Percentiles rank a stretch among this genome's conserved stretches.
Conservation (phyloP, 495 filamentous ascomycete species). For the Penicillium goetzii region DNA sequence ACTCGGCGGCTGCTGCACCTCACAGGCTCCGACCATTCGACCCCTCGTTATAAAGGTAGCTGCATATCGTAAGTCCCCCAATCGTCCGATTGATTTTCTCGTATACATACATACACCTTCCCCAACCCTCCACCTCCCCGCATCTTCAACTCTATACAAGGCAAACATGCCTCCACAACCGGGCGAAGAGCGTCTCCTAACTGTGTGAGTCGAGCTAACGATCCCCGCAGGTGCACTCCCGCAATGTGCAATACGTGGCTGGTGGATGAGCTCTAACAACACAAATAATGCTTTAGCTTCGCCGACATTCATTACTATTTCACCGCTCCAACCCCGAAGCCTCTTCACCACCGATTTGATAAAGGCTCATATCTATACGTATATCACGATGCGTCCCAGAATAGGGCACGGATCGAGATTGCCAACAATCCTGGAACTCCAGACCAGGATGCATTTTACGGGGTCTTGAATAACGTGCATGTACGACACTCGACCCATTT, state of each 20-base stretch:
- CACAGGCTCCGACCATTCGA: slow-evolving; percentile 20
- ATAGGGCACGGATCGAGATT: slow-evolving; percentile 75
- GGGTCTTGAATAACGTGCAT: slow-evolving; percentile 66
- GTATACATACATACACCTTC: background rate
- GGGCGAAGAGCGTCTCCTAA: slow-evolving; percentile 78
- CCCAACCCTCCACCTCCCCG: slow-evolving; percentile 1
- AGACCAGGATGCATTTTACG: slow-evolving; percentile 89
- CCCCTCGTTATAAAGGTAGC: slow-evolving; percentile 29
- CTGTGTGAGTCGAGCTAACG: slow-evolving; percentile 63
- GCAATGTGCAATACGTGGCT: background rate
- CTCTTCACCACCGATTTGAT: slow-evolving; percentile 83
- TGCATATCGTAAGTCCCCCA: slow-evolving; percentile 21
- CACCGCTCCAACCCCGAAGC: slow-evolving; percentile 67
- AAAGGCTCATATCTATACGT: slow-evolving; percentile 88
- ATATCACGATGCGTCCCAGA: slow-evolving; percentile 71
- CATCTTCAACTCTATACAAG: slow-evolving; percentile 4
- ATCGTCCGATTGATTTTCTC: slow-evolving; percentile 6
- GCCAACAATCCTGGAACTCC: slow-evolving; percentile 84
- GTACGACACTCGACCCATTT: slow-evolving; percentile 79
- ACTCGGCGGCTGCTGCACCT: slow-evolving; percentile 28
- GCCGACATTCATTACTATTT: slow-evolving; percentile 92
- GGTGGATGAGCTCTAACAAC: slow-evolving; percentile 11
- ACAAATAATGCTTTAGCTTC: slow-evolving; percentile 58
- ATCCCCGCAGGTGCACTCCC: slow-evolving; percentile 25
- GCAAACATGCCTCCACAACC: slow-evolving; percentile 71